phyloP scores from a whole-genome alignment of 1,139 yeast species.

The Arxiozyma bovina region DNA sequence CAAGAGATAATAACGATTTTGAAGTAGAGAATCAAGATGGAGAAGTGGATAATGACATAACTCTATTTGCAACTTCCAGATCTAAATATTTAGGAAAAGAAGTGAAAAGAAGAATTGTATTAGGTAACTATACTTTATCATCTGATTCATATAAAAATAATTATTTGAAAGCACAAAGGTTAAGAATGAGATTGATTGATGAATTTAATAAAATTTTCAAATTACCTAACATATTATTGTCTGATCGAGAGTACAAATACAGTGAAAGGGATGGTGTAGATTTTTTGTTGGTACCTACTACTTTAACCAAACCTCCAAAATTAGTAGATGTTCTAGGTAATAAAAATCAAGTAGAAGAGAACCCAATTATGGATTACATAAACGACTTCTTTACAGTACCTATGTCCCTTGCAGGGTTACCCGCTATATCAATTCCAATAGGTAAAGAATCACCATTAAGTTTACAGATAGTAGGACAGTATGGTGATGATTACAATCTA shows the following conservation, averaged over 20 bases:
- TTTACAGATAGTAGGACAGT: constrained; percentile 78
- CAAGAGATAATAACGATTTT: constrained; percentile 32
- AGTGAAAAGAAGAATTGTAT: constrained; percentile 69
- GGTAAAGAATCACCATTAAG: constrained; percentile 42
- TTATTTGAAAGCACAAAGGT: constrained; percentile 63
- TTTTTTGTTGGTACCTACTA: constrained; percentile 64
- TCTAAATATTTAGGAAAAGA: constrained; percentile 65
- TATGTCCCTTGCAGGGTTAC: constrained; percentile 84
- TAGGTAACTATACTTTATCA: constrained; percentile 81
- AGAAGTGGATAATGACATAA: constrained; percentile 33
- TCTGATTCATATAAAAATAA: constrained; percentile 67
- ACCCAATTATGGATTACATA: constrained; percentile 55
- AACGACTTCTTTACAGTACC: constrained; percentile 87
- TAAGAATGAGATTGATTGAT: constrained; percentile 49
- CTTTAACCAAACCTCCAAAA: constrained; percentile 51
- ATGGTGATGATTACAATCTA: constrained; percentile 65
- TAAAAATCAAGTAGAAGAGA: constrained; percentile 27
- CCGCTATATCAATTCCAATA: constrained; percentile 67
- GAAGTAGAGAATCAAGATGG: constrained; percentile 7
- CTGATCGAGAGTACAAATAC: constrained; percentile 4
- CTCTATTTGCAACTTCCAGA: constrained; percentile 42
- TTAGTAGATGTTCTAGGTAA: constrained; percentile 35
- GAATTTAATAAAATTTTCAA: constrained; percentile 63
- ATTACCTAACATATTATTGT: constrained; percentile 39
- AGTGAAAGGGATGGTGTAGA: constrained; percentile 43